A percentile compares a stretch with the other conserved stretches of the same genome.
Conservation (phyloP, 257 asterid genomes). For the Scutellaria baicalensis region DNA sequence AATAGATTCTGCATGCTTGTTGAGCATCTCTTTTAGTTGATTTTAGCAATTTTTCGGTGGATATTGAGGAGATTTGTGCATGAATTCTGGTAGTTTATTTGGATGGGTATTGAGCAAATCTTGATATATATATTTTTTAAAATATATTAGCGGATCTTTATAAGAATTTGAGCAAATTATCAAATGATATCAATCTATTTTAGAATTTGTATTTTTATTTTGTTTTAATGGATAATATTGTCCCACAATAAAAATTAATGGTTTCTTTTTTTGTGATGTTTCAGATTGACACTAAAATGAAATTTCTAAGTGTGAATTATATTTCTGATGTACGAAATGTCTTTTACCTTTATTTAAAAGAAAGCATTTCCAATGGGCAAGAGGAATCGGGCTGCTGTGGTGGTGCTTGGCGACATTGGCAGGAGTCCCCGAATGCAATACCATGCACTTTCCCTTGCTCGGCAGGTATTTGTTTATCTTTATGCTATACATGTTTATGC, state of each 20-base stretch:
- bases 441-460: slow-evolving; percentile 93
- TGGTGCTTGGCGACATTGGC: slow-evolving; percentile 95
- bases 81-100: not conserved
- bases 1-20: too few relatives aligned
- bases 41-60: not conserved
- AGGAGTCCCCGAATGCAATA: slow-evolving; percentile 98
- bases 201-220: not conserved
- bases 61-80: not conserved
- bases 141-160: not conserved
- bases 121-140: not conserved
- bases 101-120: not conserved
- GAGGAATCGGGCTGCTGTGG: slow-evolving; percentile 83
- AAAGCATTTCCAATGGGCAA: slow-evolving; percentile 25
- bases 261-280: not conserved
- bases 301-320: not conserved
- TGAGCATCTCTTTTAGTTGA: not conserved
- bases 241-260: not conserved
- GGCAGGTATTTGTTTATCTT: slow-evolving; percentile 43
- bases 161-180: not conserved
- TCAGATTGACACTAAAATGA: not conserved
- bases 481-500: not conserved
- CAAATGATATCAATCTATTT: not conserved
- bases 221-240: not conserved
- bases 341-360: not conserved
- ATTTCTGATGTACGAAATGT: not conserved